A percentile compares a stretch with the other conserved stretches of the same genome.
phyloP scores from a whole-genome alignment of 2,329 filamentous ascomycete species.

The Exophiala sideris region DNA sequence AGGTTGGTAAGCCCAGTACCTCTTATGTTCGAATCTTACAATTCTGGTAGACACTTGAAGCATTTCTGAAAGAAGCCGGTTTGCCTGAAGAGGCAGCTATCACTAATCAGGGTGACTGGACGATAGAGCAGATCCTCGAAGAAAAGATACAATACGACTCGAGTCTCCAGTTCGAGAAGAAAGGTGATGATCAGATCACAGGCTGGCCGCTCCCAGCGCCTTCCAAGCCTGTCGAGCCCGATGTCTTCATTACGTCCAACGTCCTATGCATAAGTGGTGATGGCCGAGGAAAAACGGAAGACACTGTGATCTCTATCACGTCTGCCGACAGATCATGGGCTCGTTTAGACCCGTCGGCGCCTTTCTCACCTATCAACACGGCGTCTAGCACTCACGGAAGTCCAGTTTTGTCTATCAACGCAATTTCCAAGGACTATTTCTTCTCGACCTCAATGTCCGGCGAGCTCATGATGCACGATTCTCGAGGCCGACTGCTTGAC shows the following conservation, averaged over 20 bases:
- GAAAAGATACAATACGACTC: constrained; percentile 60
- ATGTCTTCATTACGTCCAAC: constrained; percentile 24
- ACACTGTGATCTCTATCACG: constrained; percentile 16
- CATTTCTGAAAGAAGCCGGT: constrained; percentile 57
- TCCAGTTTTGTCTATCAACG: constrained; percentile 53
- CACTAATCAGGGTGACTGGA: constrained; percentile 42
- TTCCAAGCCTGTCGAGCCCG: constrained; percentile 19
- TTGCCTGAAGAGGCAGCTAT: constrained; percentile 50
- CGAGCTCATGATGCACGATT: constrained; percentile 49
- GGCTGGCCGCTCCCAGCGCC: constrained; percentile 46
- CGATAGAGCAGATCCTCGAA: constrained; percentile 58
- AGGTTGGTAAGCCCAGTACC: constrained; percentile 22
- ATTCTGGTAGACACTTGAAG: constrained; percentile 49
- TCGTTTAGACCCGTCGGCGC: constrained; percentile 6
- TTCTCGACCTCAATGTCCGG: constrained; percentile 61
- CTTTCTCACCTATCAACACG: constrained; percentile 5
- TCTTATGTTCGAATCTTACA: not conserved
- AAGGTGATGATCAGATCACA: constrained; percentile 40
- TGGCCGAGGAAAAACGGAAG: not conserved
- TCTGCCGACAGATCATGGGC: constrained; percentile 22
- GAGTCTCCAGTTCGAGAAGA: constrained; percentile 55
- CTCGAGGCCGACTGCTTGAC: constrained; percentile 29
- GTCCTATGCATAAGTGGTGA: constrained; percentile 27
- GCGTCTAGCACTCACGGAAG: constrained; percentile 24
- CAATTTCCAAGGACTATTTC: constrained; percentile 43